Conservation (phyloP, 805 yeast species). For the Hanseniaspora thailandica region DNA sequence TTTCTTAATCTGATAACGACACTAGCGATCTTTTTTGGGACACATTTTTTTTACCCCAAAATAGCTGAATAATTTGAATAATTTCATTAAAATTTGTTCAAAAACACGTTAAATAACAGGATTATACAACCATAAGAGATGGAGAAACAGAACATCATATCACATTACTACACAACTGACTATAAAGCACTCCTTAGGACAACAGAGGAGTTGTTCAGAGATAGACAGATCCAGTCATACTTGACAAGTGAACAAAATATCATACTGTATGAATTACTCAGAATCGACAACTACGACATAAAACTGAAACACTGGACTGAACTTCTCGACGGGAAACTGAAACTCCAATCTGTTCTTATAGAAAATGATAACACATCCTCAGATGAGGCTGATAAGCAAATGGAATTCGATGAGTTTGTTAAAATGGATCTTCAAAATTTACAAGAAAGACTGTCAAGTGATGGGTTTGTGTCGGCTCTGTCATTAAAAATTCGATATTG, state of each 20-base stretch:
- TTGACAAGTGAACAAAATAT: slow-evolving; percentile 46
- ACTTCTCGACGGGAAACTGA: background rate
- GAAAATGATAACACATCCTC: slow-evolving; percentile 11
- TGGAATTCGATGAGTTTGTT: slow-evolving; percentile 24
- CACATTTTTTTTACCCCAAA: background rate
- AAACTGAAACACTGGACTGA: slow-evolving; percentile 15
- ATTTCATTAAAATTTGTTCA: no score
- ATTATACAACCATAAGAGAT: background rate
- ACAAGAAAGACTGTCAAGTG: slow-evolving; percentile 35
- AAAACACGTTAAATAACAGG: no score
- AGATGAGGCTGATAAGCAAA: slow-evolving; percentile 1
- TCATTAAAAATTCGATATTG: slow-evolving; percentile 57
- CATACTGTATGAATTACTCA: slow-evolving; percentile 37
- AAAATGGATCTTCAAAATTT: slow-evolving; percentile 32
- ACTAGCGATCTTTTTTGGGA: background rate
- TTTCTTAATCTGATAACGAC: background rate
- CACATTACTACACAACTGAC: slow-evolving; percentile 27
- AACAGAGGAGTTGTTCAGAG: slow-evolving; percentile 29
- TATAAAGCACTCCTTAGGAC: slow-evolving; percentile 26
- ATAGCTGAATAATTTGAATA: no score
- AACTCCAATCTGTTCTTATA: slow-evolving; percentile 1
- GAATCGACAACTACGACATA: slow-evolving; percentile 23
- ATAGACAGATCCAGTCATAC: slow-evolving; percentile 37
- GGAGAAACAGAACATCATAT: slow-evolving; percentile 11
- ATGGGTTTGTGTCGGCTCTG: slow-evolving; percentile 40